A percentile compares a stretch with the other conserved stretches of the same genome.
Evolutionary conservation across 129 eudicot species (phyloP).

Genomic region (Solidago caesia): DNA sequence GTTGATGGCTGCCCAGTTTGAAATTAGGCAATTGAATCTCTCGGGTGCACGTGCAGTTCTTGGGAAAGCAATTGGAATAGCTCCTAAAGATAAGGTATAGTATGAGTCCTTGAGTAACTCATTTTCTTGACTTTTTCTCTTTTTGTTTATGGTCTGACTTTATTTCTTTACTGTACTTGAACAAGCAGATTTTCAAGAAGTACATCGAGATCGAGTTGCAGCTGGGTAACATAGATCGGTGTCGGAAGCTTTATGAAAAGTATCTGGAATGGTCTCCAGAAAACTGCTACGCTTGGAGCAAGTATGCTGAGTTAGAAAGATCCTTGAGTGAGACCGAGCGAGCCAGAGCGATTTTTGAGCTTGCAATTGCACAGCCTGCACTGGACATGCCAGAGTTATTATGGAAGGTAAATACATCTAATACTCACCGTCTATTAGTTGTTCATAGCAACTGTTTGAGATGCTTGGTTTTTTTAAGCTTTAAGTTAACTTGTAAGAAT

Average conservation of each 20-base stretch:
- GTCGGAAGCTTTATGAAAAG: constrained; percentile 76
- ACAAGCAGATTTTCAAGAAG: constrained; percentile 74
- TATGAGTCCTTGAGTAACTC: neutral
- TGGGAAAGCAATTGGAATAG: constrained; percentile 81
- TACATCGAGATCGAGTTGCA: constrained; percentile 87
- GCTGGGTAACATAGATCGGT: constrained; percentile 81
- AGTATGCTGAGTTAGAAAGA: constrained; percentile 77
- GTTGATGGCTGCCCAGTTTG: constrained; percentile 96
- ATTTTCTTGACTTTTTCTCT: neutral
- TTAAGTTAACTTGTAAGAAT: neutral
- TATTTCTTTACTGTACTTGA: neutral
- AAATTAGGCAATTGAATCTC: constrained; percentile 80
- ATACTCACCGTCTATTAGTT: neutral
- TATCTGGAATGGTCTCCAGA: constrained; percentile 88
- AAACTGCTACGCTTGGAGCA: constrained; percentile 86
- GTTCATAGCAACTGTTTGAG: neutral
- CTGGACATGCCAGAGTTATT: constrained; percentile 82
- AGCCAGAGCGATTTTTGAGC: constrained; percentile 86
- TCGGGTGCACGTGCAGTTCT: constrained; percentile 58
- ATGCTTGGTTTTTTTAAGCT: neutral
- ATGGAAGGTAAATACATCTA: constrained; percentile 61
- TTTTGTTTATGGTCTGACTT: constrained; percentile 5
- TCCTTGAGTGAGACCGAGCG: constrained; percentile 79
- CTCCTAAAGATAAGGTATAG: constrained; percentile 82
- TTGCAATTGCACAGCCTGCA: constrained; percentile 89